Percentiles rank a stretch among this genome's conserved stretches.
These are phyloP conservation scores for Aspergillus indologenus DNA, from an alignment of 495 filamentous ascomycete species.

Conservation along the genomic window DNA sequence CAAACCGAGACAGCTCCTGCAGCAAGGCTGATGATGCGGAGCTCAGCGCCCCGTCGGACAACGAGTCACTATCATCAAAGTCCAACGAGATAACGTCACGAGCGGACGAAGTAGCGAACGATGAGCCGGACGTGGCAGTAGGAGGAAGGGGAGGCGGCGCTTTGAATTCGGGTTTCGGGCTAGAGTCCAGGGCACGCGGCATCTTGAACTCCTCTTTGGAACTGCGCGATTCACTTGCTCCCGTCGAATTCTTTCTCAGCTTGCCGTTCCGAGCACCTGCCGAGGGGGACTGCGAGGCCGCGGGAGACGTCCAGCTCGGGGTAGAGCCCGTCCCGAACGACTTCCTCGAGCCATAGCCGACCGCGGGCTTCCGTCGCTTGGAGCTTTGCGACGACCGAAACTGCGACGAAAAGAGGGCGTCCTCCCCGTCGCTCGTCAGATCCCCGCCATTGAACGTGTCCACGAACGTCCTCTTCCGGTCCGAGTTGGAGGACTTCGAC, in stretches of 20 bases:
- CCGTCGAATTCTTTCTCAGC: not conserved
- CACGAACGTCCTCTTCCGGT: constrained; percentile 13
- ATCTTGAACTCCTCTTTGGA: constrained; percentile 25
- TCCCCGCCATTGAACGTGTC: constrained; percentile 10
- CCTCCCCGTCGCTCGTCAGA: constrained; percentile 15
- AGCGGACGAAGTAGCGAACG: constrained; percentile 20
- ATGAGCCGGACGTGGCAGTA: constrained; percentile 23
- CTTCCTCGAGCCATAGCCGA: constrained; percentile 19
- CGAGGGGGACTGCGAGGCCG: constrained; percentile 7
- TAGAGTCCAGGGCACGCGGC: constrained; percentile 23
- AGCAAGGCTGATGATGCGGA: constrained; percentile 6
- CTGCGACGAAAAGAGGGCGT: constrained; percentile 12
- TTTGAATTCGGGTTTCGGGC: constrained; percentile 28
- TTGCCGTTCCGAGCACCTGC: not conserved
- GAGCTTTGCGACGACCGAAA: constrained; percentile 18
- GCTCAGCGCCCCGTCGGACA: constrained; percentile 20
- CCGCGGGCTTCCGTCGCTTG: constrained; percentile 22
- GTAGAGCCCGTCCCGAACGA: constrained; percentile 11
- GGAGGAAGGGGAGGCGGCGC: constrained; percentile 21
- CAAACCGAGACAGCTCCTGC: constrained; percentile 9
- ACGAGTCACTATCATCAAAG: constrained; percentile 25
- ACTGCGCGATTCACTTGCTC: constrained; percentile 10
- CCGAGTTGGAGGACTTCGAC: constrained; percentile 7
- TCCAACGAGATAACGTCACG: constrained; percentile 5
- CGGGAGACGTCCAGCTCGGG: constrained; percentile 18